phyloP scores from a whole-genome alignment of 495 filamentous ascomycete genomes.

The Aspergillus wentii region DNA sequence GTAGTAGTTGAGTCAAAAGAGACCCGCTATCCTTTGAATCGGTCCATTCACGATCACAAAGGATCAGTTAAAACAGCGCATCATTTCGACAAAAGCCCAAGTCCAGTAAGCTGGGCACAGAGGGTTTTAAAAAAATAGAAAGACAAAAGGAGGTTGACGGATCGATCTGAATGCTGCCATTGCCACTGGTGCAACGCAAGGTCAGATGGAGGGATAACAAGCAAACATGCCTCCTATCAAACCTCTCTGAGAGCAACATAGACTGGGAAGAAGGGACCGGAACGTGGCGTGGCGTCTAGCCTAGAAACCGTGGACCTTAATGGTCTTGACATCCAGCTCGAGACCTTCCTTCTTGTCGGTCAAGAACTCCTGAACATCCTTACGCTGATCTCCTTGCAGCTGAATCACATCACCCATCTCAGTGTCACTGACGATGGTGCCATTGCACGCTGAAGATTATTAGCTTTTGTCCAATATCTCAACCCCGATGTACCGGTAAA shows the following conservation, averaged over 20 bases:
- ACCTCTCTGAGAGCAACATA: conserved; percentile 34
- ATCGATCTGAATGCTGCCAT: conserved; percentile 14
- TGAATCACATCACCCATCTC: conserved; percentile 99
- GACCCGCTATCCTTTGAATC: conserved; percentile 21
- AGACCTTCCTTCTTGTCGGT: conserved; percentile 90
- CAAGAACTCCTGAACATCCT: conserved; percentile 97
- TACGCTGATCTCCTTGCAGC: conserved; percentile 97
- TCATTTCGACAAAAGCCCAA: conserved; percentile 31
- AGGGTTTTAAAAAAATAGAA: conserved; percentile 22
- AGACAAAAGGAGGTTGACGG: conserved; percentile 9
- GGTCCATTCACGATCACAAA: conserved; percentile 11
- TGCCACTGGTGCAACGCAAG: conserved; percentile 14
- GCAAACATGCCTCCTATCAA: conserved; percentile 30
- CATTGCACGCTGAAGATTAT: conserved; percentile 84
- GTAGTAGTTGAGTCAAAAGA: conserved; percentile 26
- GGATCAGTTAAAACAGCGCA: conserved; percentile 20
- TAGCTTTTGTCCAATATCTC: no score
- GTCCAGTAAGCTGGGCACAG: conserved; percentile 31
- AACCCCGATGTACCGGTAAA: no score
- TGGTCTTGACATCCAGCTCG: conserved; percentile 89
- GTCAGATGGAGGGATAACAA: conserved; percentile 18
- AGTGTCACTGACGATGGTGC: conserved; percentile 93
- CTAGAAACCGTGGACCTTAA: conserved; percentile 75
- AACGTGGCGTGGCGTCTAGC: conserved; percentile 37
- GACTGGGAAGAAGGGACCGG: conserved; percentile 40